Conservation (phyloP, 164 flowering plant species). For the Magnolia sinica region DNA sequence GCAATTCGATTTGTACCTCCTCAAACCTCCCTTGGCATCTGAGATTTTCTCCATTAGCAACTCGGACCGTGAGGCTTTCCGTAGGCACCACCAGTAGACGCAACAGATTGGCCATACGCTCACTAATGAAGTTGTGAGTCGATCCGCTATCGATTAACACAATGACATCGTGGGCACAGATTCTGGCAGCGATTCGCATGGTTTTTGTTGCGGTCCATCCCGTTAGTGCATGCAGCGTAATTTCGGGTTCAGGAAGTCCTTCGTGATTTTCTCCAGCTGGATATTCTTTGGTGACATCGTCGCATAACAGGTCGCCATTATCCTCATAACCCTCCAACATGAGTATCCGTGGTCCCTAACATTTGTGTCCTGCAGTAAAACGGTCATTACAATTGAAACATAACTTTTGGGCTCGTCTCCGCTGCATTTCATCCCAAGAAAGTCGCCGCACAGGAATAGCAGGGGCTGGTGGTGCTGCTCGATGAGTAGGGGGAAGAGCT, state of each 20-base stretch:
- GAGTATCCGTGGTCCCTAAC: too few species aligned
- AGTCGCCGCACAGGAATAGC: too few species aligned
- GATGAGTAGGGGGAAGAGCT: neutral
- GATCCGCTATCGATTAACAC: neutral
- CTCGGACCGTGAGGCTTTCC: slow-evolving; percentile 4
- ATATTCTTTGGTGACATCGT: too few species aligned
- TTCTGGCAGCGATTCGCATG: slow-evolving; percentile 1
- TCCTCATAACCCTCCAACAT: too few species aligned
- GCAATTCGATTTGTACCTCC: neutral
- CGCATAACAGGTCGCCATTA: too few species aligned
- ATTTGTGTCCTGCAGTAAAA: too few species aligned
- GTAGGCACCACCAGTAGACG: neutral
- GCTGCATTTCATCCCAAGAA: too few species aligned
- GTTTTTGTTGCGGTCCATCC: slow-evolving; percentile 13
- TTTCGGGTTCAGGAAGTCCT: neutral
- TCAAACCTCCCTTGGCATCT: neutral
- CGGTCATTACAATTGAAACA: too few species aligned
- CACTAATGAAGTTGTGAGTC: slow-evolving; percentile 13
- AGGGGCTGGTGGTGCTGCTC: neutral
- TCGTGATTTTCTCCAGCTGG: neutral
- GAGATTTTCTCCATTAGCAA: slow-evolving; percentile 10
- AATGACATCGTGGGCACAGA: slow-evolving; percentile 4
- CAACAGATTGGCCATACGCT: neutral
- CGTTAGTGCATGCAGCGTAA: slow-evolving; percentile 9
- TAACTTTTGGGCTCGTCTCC: too few species aligned